Base-by-base conservation (phyloP, 2,329 filamentous ascomycete genomes). In the Alternaria solani region DNA sequence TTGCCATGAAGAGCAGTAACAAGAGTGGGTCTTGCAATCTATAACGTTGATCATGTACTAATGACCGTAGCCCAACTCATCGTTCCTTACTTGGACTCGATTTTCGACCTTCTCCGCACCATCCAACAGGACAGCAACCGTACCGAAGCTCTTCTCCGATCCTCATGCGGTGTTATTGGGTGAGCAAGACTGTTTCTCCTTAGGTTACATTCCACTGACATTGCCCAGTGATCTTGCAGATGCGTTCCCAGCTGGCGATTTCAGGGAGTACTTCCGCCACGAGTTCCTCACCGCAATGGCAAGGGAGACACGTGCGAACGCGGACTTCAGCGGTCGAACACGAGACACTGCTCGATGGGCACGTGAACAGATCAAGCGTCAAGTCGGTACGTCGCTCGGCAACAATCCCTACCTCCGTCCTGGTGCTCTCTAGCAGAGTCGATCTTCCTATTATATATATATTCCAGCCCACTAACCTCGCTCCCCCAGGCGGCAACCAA, bases 81-180 rank as follows among this genome's bases (percentile, higher is more conserved):
- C 30, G 87, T 90, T 72, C 91, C 88, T 61, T 96, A 92, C 70
- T 88, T 98, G 20, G 86, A 91, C 69, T 88, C 90, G 7, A 94
- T 99, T 74, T 97, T 98, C 83, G 86, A 91, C 69, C 88, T 98
- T 53, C 87, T 99, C 44, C 89, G 91, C 73, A 86, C 88, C 63
- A 91, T 98, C 70, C 90, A 90, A 65, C 85, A 87, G 67, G 95
- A 98, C 76, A 85, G 86, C 67, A 96, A 95, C 84, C 91, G 93
- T 70, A 97, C 93, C 74, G 95, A 99, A 81, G 89, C 91, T 36
- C 85, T 99, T 49, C 90, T 98, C 85, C 88, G 95, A 69, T 92
- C 94, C n/a, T 88, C 91, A 8, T 98, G 98, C 92, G 95, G 95
- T 79, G 94, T 98, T 56, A 92, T 99, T 81, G 95, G 94, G 93